Evolutionary conservation across 2,329 filamentous ascomycete genomes (phyloP).

Genomic region (Trichoderma atroviride): DNA sequence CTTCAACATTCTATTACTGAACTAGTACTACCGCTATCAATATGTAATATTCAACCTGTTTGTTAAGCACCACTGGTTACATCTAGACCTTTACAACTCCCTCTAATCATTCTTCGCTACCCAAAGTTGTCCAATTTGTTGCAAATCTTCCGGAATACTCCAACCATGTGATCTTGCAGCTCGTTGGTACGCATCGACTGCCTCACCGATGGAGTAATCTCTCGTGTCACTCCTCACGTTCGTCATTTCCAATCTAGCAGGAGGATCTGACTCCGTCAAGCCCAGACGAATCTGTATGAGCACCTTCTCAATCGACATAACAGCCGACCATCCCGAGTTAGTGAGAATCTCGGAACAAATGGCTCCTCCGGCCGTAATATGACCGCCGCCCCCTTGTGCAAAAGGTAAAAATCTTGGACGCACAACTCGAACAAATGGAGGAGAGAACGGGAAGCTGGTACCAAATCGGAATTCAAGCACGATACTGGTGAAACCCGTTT

Average conservation of each 20-base stretch:
- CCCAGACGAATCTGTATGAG: slow-evolving; percentile 80
- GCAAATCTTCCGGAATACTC: slow-evolving; percentile 62
- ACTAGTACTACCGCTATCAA: background rate
- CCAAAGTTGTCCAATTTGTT: background rate
- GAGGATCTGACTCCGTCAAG: slow-evolving; percentile 69
- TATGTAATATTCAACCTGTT: background rate
- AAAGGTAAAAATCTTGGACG: slow-evolving; percentile 79
- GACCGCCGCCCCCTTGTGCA: slow-evolving; percentile 73
- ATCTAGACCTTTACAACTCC: background rate
- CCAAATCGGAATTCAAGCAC: slow-evolving; percentile 84
- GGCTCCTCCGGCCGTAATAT: slow-evolving; percentile 82
- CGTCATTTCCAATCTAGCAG: slow-evolving; percentile 64
- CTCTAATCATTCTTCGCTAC: background rate
- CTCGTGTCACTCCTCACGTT: background rate
- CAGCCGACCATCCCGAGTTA: slow-evolving; percentile 78
- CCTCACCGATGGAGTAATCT: slow-evolving; percentile 71
- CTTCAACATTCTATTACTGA: background rate
- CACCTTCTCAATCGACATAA: slow-evolving; percentile 74
- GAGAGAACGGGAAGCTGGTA: slow-evolving; percentile 72
- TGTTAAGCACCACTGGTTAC: no score
- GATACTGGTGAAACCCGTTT: slow-evolving; percentile 62
- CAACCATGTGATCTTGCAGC: slow-evolving; percentile 71
- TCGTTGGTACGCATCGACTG: slow-evolving; percentile 71
- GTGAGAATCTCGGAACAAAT: slow-evolving; percentile 85
- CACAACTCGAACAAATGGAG: slow-evolving; percentile 83